Evolutionary conservation across 2,329 filamentous ascomycete species (phyloP), one percentile per base, ranked within the genome.

Genomic region (Pseudophaeomoniella oleicola): DNA sequence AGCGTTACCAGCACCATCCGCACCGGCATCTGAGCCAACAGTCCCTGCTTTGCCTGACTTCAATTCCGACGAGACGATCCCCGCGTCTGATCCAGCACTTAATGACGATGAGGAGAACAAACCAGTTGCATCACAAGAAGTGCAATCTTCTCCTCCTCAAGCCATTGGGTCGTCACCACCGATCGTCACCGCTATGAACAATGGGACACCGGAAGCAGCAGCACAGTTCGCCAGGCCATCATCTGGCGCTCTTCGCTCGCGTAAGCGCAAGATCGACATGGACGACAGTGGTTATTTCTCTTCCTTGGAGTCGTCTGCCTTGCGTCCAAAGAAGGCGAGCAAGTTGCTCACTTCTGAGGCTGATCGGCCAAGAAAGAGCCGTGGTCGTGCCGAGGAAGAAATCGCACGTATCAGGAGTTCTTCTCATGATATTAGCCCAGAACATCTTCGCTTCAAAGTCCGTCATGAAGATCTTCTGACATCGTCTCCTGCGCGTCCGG

Each of bases 231-330:
- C 39, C 27, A 41, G 38, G 12, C 39, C 69, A 29, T 78, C 78
- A 14, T 81, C 81, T n/a, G 69, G 69, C 31, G 67, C 62, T 19
- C 62, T 66, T 35, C 75, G 75, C 36, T 72, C 76, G 29, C 77
- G 79, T 46, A 84, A 83, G 60, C 78, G 81, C 46, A 88, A 85
- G 56, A 75, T 81, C 49, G 72, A 73, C 18, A 79, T 92, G 65
- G 84, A 82, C 50, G 90, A 98, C 58, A 96, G 88, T 54, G 90
- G 90, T 30, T 98, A 96, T 58, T 94, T 93, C 54, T 96, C 90
- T 2, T 94, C 87, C 0, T 70, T 96, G 13, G 87, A 94, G 48
- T 96, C 90, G 2, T 96, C 90, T 0, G 85, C 72, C 11, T 72
- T 84, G 54, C 75, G 88, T 40, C 77, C 81, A 34, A 75, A 78